Base-by-base conservation (phyloP, 2,329 filamentous ascomycete genomes). In the Pyrenophora seminiperda region DNA sequence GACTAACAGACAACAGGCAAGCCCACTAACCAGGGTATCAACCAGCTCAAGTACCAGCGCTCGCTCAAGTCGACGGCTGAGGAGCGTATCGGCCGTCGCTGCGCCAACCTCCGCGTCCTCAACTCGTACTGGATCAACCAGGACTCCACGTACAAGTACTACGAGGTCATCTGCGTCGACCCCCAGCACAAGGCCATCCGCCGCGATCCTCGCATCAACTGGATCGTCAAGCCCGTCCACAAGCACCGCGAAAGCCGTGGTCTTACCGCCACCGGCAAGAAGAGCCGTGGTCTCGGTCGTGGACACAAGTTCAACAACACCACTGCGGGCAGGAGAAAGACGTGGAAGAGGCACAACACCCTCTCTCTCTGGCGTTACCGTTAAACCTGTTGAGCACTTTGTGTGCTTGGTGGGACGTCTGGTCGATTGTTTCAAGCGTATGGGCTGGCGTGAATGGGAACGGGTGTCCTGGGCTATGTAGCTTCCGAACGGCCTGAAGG, bases 71-170 rank as follows among this genome's bases (percentile, higher is more conserved):
- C 93, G 73, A 99, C 94, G 73, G 95, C 95, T 73, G 95, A 99
- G 86, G 94, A 99, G 89, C 94, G 94, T 89, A 93, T 99, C 77
- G 94, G 95, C 76, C 92, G 92, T 80, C 92, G 93, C 79, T 97
- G 92, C 84, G 91, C 92, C 82, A 99, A 99, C 84, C 82, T 99
- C 79, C 91, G 94, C 77, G 94, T 99, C 76, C 89, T 99, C 76
- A 99, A 99, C 90, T 97, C 93, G 63, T 99, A 99, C 92, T 99
- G 95, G 95, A 91, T 99, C 85, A 99, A 99, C 90, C 91, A 97
- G 86, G 94, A 99, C 85, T 97, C 92, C 58, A 99, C 94, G 81
- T 99, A 97, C 90, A 99, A 99, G 87, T 99, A 99, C 90, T 99
- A 86, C 85, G 94, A 99, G 83, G 88, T 97, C 81, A 97, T 99